These are phyloP conservation scores for Gossypium stocksii DNA, from an alignment of 345 rosid genomes.

Conservation along the genomic window DNA sequence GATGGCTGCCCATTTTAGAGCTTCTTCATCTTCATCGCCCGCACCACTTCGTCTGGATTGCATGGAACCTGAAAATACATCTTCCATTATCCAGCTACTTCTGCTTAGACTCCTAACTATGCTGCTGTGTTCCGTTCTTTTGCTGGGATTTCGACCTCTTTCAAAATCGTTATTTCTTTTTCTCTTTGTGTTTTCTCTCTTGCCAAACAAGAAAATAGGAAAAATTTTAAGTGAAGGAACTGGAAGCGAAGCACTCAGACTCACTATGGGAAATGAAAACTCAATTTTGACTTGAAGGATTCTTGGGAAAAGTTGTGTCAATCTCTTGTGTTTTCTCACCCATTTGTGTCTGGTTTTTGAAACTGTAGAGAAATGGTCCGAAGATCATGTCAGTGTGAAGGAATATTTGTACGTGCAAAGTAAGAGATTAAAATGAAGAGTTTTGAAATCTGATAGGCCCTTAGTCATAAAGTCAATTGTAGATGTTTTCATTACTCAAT, in stretches of 20 bases:
- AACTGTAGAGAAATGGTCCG: neutral
- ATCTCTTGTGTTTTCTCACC: neutral
- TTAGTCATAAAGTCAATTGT: neutral
- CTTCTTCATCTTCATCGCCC: slow-evolving; percentile 75
- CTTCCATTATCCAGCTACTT: slow-evolving; percentile 60
- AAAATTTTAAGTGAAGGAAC: neutral
- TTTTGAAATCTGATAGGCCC: no score
- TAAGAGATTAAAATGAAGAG: neutral
- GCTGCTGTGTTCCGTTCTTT: slow-evolving; percentile 30
- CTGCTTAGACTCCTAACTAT: slow-evolving; percentile 56
- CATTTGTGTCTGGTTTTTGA: no score
- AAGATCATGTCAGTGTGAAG: no score
- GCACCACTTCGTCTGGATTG: slow-evolving; percentile 40
- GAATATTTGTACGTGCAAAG: neutral
- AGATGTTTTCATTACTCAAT: no score
- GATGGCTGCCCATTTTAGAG: slow-evolving; percentile 93
- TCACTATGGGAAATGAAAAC: no score
- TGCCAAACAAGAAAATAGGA: neutral
- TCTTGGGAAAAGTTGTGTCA: neutral
- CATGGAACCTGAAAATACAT: slow-evolving; percentile 38
- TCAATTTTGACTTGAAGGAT: neutral
- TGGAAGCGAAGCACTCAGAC: no score
- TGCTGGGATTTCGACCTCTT: slow-evolving; percentile 18
- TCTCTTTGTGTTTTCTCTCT: no score
- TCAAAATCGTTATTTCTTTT: slow-evolving; percentile 9